Evolutionary conservation across 768 basidiomycete genomes (phyloP), one percentile per base, ranked within the genome.

Genomic region (Kwoniella pini): DNA sequence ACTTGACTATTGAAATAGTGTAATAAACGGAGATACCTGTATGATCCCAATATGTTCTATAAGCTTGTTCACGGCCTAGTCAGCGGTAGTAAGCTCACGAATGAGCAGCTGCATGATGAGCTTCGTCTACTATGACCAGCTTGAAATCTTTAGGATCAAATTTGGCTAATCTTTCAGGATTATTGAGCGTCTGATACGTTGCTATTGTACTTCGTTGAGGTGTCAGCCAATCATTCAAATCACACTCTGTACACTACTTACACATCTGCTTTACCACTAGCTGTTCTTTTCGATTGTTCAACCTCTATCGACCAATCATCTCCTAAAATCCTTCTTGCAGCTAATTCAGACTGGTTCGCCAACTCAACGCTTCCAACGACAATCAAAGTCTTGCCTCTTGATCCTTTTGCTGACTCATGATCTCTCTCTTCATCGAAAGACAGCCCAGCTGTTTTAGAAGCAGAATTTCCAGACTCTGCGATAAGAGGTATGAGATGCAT

Each of bases 91-190:
- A n/a, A 33, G 81, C 86, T 55, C 80, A 94, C 86, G 93, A 92
- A 28, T 88, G 87, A 9, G 94, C 90, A 38, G 90, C 93, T 27
- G 94, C 89, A 77, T 98, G 95, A 75, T 97, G 95, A 0, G 94
- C 94, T 79, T 96, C 93, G 70, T 96, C 93, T 2, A 96, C 82
- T 44, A 95, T 86, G 60, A 96, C 81, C 15, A 87, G 88, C 69
- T 88, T 91, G 63, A 90, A 78, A 45, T 63, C 70, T 10, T 77
- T 70, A 2, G 88, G 87, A 70, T 87, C 81, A 74, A 94, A 95
- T 74, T 94, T 95, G 5, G 81, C 81, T 55, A 92, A 72, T 19
- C 90, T 83, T 9, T 83, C 79, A 4, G 82, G 76, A 57, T 84
- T 86, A 31, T 86, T 81, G 11, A 94, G 81, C 0, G 90, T 95